These are phyloP conservation scores for Torrubiella hemipterigena DNA, from an alignment of 2,329 filamentous ascomycete species.

Conservation along the genomic window DNA sequence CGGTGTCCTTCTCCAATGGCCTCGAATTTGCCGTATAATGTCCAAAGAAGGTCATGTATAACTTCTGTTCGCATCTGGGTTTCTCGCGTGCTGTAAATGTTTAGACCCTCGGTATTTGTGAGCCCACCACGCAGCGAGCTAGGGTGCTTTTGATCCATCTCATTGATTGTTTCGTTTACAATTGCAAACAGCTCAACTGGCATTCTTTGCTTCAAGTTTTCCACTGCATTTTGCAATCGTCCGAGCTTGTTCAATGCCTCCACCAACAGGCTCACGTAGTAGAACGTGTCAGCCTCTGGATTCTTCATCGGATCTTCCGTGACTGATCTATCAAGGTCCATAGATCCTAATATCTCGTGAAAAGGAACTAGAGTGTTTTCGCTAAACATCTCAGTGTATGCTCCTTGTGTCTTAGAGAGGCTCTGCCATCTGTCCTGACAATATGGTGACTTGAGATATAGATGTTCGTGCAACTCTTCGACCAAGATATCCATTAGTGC, in stretches of 20 bases:
- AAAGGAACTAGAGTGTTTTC: slow-evolving; percentile 40
- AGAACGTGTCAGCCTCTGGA: slow-evolving; percentile 89
- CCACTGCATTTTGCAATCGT: slow-evolving; percentile 72
- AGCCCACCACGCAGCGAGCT: slow-evolving; percentile 54
- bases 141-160: slow-evolving; percentile 89
- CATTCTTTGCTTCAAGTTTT: slow-evolving; percentile 82
- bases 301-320: slow-evolving; percentile 86
- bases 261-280: slow-evolving; percentile 77
- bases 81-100: slow-evolving; percentile 55
- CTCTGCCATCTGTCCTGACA: slow-evolving; percentile 93
- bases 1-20: slow-evolving; percentile 93
- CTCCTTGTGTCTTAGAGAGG: slow-evolving; percentile 55
- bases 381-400: slow-evolving; percentile 34
- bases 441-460: slow-evolving; percentile 96
- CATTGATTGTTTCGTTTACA: slow-evolving; percentile 87
- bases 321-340: slow-evolving; percentile 50
- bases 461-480: slow-evolving; percentile 93
- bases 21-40: slow-evolving; percentile 91
- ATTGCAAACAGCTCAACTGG: slow-evolving; percentile 90
- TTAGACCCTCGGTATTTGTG: slow-evolving; percentile 40
- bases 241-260: slow-evolving; percentile 87
- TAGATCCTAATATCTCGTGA: slow-evolving; percentile 44
- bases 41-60: slow-evolving; percentile 83
- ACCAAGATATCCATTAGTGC: slow-evolving; percentile 86
- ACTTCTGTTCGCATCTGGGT: slow-evolving; percentile 72